Evolutionary conservation across 257 asterid genomes (phyloP).

Genomic region (Petunia axillaris): DNA sequence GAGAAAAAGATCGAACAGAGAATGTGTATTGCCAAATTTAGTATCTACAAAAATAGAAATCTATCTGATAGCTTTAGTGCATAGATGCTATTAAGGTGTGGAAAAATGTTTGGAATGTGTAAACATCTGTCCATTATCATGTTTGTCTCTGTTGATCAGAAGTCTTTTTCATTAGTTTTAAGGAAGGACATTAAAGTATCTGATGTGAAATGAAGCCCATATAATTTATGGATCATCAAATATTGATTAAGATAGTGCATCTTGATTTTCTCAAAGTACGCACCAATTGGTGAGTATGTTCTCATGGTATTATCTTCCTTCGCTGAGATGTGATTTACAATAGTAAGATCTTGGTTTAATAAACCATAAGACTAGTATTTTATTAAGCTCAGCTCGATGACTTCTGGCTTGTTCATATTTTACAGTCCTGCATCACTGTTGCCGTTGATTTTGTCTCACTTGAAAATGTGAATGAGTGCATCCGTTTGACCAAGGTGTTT

Average conservation of each 20-base stretch:
- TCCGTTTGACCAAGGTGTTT: constrained; percentile 43
- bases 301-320: background rate
- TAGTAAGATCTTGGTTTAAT: background rate
- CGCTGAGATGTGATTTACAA: background rate
- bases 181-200: background rate
- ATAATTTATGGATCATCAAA: background rate
- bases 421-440: constrained; percentile 53
- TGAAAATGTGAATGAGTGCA: constrained; percentile 45
- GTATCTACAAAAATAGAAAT: too few relatives aligned
- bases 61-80: too few relatives aligned
- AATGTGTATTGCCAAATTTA: too few relatives aligned
- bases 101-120: too few relatives aligned
- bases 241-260: background rate
- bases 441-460: constrained; percentile 55
- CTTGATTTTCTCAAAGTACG: background rate
- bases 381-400: background rate
- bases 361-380: background rate
- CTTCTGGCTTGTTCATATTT: background rate
- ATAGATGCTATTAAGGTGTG: too few relatives aligned
- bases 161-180: constrained; percentile 6
- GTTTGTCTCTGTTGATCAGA: background rate
- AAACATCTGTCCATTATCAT: background rate
- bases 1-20: too few relatives aligned
- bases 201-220: background rate
- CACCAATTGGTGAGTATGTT: background rate